Evolutionary conservation across 148 eudicot genomes (phyloP), one percentile per base, ranked within the genome.

Genomic region (Diospyros kaki): DNA sequence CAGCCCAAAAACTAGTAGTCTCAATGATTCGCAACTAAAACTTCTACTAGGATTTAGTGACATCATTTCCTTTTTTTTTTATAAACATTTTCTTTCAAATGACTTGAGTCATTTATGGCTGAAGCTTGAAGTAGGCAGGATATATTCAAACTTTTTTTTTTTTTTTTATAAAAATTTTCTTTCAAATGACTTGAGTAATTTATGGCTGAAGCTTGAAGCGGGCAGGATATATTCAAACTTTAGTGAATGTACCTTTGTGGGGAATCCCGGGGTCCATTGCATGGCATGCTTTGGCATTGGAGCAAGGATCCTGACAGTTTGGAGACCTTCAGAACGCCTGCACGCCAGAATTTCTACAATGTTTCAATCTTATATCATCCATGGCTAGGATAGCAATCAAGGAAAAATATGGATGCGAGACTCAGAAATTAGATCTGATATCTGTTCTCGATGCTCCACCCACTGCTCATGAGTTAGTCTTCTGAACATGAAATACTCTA

Each of bases 291-390:
- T 89, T 42, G 93, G 83, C 71, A 95, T 89, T 61, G 98, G 97
- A 80, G 97, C 98, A 83, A 93, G 99, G 48, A 88, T 93, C 79
- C 82, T 88, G 5, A 80, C 80, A 74, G 99, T 95, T 81, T 82
- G 83, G 43, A 95, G 94, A 73, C 99, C 97, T 84, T 93, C 94
- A 71, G 98, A 87, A 80, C 89, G 92, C 99, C 99, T 95, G 86
- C 66, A 75, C 76, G 53, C 46, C 76, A 78, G 40, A 77, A 65
- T 58, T 46, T 53, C 51, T 6, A 58, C 56, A 71, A 55, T 40
- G 28, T 45, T 71, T 55, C 44, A 17, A 43, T 58, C 61, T 53
- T 54, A 60, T 6, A 53, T 43, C 9, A 39, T 45, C 38, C 40
- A 8, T 58, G 28, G 60, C 48, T 56, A 53, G 2, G 10, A 41